A percentile compares a stretch with the other conserved stretches of the same genome.
Evolutionary conservation across 257 asterid species (phyloP).

Genomic region (Gentiana straminea): DNA sequence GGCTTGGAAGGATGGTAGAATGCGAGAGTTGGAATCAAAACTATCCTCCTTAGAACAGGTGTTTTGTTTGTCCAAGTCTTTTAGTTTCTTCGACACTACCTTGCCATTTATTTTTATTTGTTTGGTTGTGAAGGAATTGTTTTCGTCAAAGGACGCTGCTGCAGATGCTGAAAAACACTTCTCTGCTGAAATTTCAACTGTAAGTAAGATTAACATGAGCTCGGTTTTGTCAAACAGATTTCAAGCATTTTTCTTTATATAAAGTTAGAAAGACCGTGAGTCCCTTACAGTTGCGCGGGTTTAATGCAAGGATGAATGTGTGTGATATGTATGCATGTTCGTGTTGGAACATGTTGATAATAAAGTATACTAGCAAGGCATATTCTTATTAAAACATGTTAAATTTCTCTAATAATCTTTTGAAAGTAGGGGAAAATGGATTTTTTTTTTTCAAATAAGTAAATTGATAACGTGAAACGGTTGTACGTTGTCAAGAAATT

Average conservation of each 20-base stretch:
- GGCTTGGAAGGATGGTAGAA: constrained; percentile 56
- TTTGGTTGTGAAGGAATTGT: constrained; percentile 39
- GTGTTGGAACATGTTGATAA: too few relatives aligned
- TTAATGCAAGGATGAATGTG: neutral
- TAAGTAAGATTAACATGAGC: constrained; percentile 18
- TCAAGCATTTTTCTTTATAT: too few relatives aligned
- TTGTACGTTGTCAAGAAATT: too few relatives aligned
- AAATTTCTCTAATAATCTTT: too few relatives aligned
- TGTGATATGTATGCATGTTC: neutral
- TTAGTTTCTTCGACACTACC: neutral
- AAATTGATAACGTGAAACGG: too few relatives aligned
- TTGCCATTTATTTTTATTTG: constrained; percentile 7
- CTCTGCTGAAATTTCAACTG: constrained; percentile 72
- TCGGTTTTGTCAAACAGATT: too few relatives aligned
- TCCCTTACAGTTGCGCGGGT: too few relatives aligned
- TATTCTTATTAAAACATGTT: too few relatives aligned
- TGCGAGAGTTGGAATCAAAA: constrained; percentile 68
- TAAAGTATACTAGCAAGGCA: too few relatives aligned
- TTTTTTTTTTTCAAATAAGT: too few relatives aligned
- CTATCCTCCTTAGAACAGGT: constrained; percentile 64
- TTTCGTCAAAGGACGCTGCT: constrained; percentile 60
- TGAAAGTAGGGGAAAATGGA: too few relatives aligned
- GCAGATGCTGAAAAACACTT: constrained; percentile 58
- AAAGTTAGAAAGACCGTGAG: too few relatives aligned
- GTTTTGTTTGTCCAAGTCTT: constrained; percentile 11